These are phyloP conservation scores for Plasmodium ovale DNA, from an alignment of 169 alveolate genomes.

Conservation along the genomic window DNA sequence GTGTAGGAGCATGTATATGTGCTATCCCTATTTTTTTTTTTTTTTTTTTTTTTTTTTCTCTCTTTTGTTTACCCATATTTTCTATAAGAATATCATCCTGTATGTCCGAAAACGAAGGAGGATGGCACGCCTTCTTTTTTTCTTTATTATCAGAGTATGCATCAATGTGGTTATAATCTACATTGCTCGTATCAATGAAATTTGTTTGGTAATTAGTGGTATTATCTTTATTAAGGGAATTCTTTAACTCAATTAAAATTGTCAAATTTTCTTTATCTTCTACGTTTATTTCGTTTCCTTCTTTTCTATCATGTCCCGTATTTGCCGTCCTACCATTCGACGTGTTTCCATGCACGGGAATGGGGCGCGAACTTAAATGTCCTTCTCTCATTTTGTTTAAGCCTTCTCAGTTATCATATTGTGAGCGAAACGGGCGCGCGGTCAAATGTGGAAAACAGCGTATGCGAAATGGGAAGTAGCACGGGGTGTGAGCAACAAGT, in stretches of 20 bases:
- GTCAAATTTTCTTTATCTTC: background rate
- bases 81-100: slow-evolving; percentile 16
- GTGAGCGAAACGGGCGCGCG: no score
- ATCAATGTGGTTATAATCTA: background rate
- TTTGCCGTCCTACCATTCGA: slow-evolving; percentile 1
- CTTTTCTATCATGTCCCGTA: background rate
- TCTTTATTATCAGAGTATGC: slow-evolving; percentile 12
- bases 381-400: slow-evolving; percentile 33
- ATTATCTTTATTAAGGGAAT: slow-evolving; percentile 7
- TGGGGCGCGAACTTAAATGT: background rate
- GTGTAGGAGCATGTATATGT: no score
- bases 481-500: no score
- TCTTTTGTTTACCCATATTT: slow-evolving; percentile 17
- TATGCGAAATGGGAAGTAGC: no score
- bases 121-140: background rate
- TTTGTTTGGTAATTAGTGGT: background rate
- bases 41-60: background rate
- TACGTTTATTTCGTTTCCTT: slow-evolving; percentile 9
- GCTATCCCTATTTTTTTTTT: no score
- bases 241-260: slow-evolving; percentile 3
- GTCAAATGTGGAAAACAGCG: no score
- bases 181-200: slow-evolving; percentile 3
- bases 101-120: background rate
- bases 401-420: no score
- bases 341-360: background rate